Evolutionary conservation across 805 yeast species (phyloP).

Genomic region (Lachancea mirantina): DNA sequence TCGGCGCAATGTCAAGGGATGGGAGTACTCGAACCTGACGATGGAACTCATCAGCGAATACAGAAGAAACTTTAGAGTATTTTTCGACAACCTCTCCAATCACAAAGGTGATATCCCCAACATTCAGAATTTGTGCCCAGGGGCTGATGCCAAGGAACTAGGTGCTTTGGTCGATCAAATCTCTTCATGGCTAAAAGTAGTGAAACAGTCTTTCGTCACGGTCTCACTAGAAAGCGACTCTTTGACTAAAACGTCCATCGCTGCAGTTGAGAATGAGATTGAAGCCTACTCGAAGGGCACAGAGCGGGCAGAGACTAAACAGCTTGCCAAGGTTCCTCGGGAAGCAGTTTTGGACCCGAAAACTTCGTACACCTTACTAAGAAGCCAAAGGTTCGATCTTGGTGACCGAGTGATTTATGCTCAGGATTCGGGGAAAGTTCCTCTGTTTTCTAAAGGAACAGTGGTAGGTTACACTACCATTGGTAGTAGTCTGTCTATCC

Average conservation of each 20-base stretch:
- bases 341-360: conserved; percentile 74
- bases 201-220: conserved; percentile 48
- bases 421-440: conserved; percentile 83
- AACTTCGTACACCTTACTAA: conserved; percentile 61
- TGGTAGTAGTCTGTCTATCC: conserved; percentile 48
- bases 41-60: conserved; percentile 58
- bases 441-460: conserved; percentile 81
- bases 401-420: conserved; percentile 90
- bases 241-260: conserved; percentile 57
- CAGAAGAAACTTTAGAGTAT: conserved; percentile 49
- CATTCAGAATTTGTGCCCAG: conserved; percentile 30
- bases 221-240: conserved; percentile 76
- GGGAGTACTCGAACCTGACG: conserved; percentile 83
- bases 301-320: conserved; percentile 43
- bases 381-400: conserved; percentile 66
- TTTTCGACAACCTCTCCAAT: conserved; percentile 41
- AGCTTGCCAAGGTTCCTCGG: conserved; percentile 75
- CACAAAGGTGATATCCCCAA: conserved; percentile 26
- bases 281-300: conserved; percentile 40
- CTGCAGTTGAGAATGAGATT: conserved; percentile 57
- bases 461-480: conserved; percentile 69
- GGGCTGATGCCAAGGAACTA: conserved; percentile 27
- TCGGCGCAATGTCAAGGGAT: conserved; percentile 51
- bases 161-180: conserved; percentile 27
- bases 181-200: conserved; percentile 39